A percentile compares a stretch with the other conserved stretches of the same genome.
phyloP scores from a whole-genome alignment of 306 rosid genomes.

The Cucumis sativus region Cucumber_9930_V3 NC_026656.2:17423501-17424000 shows the following conservation, averaged over 20 bases:
- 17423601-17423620: background rate
- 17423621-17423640: background rate
- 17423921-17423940: slow-evolving; percentile 9
- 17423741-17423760: slow-evolving; percentile 15
- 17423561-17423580: background rate
- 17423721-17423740: background rate
- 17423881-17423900: slow-evolving; percentile 78
- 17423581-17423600: background rate
- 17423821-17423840: slow-evolving; percentile 64
- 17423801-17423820: slow-evolving; percentile 85
- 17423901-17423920: slow-evolving; percentile 54
- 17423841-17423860: slow-evolving; percentile 20
- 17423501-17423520: slow-evolving; percentile 70
- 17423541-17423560: background rate
- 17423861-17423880: slow-evolving; percentile 79
- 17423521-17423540: slow-evolving; percentile 2
- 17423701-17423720: background rate
- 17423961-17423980: slow-evolving; percentile 1
- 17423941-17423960: slow-evolving; percentile 13
- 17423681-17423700: background rate
- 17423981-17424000: slow-evolving; percentile 6
- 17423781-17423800: slow-evolving; percentile 70
- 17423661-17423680: background rate
- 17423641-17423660: background rate
- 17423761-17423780: slow-evolving; percentile 3